Base-by-base conservation (phyloP, 1,284 basidiomycete species). In the Dichomitus squalens region DNA sequence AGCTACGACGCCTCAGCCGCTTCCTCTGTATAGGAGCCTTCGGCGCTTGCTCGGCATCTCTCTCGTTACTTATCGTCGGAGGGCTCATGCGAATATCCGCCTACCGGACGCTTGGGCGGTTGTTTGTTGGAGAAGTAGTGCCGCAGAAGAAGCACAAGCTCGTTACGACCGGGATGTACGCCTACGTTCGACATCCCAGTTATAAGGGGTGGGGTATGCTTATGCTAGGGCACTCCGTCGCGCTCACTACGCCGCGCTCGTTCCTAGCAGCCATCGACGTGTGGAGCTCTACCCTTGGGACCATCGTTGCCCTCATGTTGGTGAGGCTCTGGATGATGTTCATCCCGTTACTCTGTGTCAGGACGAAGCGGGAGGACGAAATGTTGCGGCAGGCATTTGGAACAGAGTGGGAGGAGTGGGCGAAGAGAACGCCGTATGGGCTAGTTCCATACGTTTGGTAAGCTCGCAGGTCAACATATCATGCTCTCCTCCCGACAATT, bases 171-270 rank as follows among this genome's bases (percentile, higher is more conserved):
- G 53, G 57, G 7, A 57, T 55, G 16, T 60, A 60, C 44, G 50
- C 59, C 7, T 52, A 40, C 36, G 53, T 59, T 39, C 57, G 53
- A 14, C 53, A 56, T 29, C 60, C 57, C n/a, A 52, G 49, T 29
- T 59, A 61, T 43, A 47, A 50, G 7, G 51, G 52, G 38, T 9
- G 14, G 16, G 20, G 31, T 2, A 16, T 47, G 34, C 27, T 57
- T 20, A 9, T 40, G 21, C 23, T 34, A 9, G 46, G 57, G 11
- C 29, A 39, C 20, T 46, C 31, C 11, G n/a, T 50, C 7, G 31
- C 34, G 14, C 20, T 23, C 5, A 34, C 36, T 14, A 8, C 33
- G 20, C 20, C 16, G 11, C 40, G 43, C 2, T 20, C 44, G 36
- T 54, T 29, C 20, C 36, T 27, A 16, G 21, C 20, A 16, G 41